Evolutionary conservation across 257 asterid species (phyloP).

Genomic region (Solanum chilense): DNA sequence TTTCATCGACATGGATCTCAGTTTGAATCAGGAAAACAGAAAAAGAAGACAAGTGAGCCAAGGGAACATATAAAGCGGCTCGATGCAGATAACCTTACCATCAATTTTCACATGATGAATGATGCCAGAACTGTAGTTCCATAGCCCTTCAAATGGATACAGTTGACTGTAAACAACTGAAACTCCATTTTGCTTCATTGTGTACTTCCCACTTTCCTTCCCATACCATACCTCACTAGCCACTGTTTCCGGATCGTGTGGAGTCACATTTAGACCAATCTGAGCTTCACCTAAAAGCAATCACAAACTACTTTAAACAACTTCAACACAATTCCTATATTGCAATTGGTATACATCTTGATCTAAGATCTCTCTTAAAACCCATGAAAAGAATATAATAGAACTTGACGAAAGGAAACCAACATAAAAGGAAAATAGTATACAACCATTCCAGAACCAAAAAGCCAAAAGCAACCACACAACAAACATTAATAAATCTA

Average conservation of each 20-base stretch:
- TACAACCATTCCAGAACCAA: not conserved
- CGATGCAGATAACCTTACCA: slow-evolving; percentile 29
- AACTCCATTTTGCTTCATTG: slow-evolving; percentile 32
- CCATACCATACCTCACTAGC: slow-evolving; percentile 81
- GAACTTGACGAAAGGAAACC: not conserved
- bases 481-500: not conserved
- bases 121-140: slow-evolving; percentile 78
- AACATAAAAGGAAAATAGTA: not conserved
- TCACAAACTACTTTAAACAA: not conserved
- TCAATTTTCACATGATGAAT: slow-evolving; percentile 72
- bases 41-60: not conserved
- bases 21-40: not conserved
- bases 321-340: not conserved
- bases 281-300: slow-evolving; percentile 44
- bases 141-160: slow-evolving; percentile 73
- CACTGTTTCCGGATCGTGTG: slow-evolving; percentile 52
- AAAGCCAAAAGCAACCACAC: not conserved
- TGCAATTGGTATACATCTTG: not conserved
- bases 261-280: slow-evolving; percentile 65
- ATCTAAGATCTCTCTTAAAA: not conserved
- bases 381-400: not conserved
- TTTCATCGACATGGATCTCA: not conserved
- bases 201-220: slow-evolving; percentile 39
- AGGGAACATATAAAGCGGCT: not conserved
- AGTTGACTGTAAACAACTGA: slow-evolving; percentile 61